Percentiles rank a stretch among this genome's conserved stretches.
Evolutionary conservation across 116 monocot species (phyloP).

Genomic region (Zostera marina): DNA sequence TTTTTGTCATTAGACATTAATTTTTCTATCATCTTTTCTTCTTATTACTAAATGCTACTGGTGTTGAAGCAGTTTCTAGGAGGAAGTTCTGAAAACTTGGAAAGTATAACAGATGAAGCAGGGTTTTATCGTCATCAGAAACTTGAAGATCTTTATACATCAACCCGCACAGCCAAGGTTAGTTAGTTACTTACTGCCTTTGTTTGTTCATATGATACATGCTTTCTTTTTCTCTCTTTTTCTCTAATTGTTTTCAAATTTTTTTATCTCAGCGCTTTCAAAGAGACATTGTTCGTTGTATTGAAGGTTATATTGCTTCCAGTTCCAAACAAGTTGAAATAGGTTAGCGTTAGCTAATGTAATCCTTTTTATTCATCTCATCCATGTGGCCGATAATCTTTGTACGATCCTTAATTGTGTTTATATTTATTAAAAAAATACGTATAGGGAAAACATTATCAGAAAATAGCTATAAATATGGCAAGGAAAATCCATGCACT

Average conservation of each 20-base stretch:
- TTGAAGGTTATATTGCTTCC: conserved; percentile 88
- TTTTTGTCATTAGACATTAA: too few species aligned
- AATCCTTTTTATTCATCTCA: background rate
- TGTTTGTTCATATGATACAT: background rate
- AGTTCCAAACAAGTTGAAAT: conserved; percentile 95
- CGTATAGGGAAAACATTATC: conserved; percentile 57
- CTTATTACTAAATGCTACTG: conserved; percentile 33
- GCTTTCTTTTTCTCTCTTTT: background rate
- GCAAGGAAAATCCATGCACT: conserved; percentile 83
- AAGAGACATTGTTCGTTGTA: conserved; percentile 93
- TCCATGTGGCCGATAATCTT: background rate
- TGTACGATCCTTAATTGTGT: too few species aligned
- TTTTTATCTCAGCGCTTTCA: conserved; percentile 67
- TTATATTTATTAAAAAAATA: background rate
- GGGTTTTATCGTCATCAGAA: conserved; percentile 80
- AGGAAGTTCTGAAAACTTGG: conserved; percentile 58
- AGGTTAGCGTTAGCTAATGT: conserved; percentile 36
- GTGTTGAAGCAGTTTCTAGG: conserved; percentile 85
- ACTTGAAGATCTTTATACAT: conserved; percentile 82
- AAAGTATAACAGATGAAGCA: conserved; percentile 47
- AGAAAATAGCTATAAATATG: conserved; percentile 89
- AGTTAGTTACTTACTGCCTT: background rate
- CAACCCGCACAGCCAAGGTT: conserved; percentile 86
- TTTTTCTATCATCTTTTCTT: background rate
- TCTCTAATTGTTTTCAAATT: background rate